Percentiles rank a stretch among this genome's conserved stretches.
These are phyloP conservation scores for Torulaspora pretoriensis DNA, from an alignment of 1,139 yeast species.

Conservation along the genomic window DNA sequence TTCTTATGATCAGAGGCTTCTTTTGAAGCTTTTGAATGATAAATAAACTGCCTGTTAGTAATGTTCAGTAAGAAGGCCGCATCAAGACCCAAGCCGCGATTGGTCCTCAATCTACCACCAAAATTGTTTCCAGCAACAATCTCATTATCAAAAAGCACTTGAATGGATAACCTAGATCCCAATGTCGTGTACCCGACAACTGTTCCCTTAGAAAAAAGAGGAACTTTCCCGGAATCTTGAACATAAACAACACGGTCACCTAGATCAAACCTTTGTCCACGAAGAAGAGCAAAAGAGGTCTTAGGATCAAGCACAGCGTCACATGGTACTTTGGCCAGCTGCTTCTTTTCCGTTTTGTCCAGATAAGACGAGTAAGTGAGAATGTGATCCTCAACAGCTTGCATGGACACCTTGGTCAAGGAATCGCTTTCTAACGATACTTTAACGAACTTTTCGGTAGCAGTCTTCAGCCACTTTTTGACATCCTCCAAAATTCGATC, in stretches of 20 bases:
- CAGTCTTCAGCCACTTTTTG: constrained; percentile 54
- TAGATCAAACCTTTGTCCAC: constrained; percentile 70
- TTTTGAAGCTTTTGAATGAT: constrained; percentile 66
- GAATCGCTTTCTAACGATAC: constrained; percentile 80
- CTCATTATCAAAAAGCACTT: constrained; percentile 78
- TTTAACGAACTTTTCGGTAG: constrained; percentile 52
- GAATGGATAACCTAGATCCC: constrained; percentile 51
- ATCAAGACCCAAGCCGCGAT: constrained; percentile 80
- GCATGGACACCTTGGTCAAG: constrained; percentile 61
- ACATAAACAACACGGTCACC: constrained; percentile 91
- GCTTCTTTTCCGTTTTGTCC: constrained; percentile 45
- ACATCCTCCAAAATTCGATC: constrained; percentile 45
- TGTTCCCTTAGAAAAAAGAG: constrained; percentile 83
- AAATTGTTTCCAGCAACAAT: constrained; percentile 77
- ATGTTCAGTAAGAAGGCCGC: constrained; percentile 78
- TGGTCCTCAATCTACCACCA: constrained; percentile 70
- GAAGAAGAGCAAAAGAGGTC: constrained; percentile 65
- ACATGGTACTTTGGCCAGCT: constrained; percentile 78
- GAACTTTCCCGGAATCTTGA: constrained; percentile 85
- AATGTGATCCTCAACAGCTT: constrained; percentile 64
- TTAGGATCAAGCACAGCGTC: constrained; percentile 77
- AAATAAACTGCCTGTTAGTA: constrained; percentile 67
- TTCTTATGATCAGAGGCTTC: constrained; percentile 27
- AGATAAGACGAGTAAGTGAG: constrained; percentile 45
- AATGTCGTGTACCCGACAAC: constrained; percentile 73